Evolutionary conservation across 352 stramenopile genomes (phyloP).

Genomic region (Phytophthora tubulina): DNA sequence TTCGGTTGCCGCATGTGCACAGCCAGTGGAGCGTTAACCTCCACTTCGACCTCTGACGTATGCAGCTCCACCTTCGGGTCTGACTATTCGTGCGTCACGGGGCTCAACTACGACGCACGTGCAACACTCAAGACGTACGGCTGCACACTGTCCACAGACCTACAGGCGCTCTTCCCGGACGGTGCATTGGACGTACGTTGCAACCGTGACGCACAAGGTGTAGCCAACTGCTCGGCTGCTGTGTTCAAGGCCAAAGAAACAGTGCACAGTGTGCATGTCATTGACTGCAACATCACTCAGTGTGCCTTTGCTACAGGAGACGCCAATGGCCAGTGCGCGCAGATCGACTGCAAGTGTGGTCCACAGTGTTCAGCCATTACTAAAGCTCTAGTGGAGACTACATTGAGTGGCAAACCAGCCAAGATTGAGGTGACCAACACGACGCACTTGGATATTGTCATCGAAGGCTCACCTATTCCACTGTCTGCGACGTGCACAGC

Average conservation of each 20-base stretch:
- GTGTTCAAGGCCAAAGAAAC: conserved; percentile 71
- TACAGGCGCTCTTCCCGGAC: conserved; percentile 74
- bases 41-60: conserved; percentile 15
- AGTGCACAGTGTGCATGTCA: conserved; percentile 62
- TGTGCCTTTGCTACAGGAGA: conserved; percentile 61
- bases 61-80: conserved; percentile 50
- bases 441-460: conserved; percentile 68
- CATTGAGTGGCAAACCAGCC: conserved; percentile 73
- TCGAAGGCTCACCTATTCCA: conserved; percentile 76
- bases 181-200: conserved; percentile 71
- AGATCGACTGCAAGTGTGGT: conserved; percentile 77
- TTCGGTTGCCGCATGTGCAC: conserved; percentile 74
- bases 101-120: conserved; percentile 59
- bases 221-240: conserved; percentile 63
- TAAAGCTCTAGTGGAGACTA: conserved; percentile 71
- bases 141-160: conserved; percentile 58
- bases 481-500: conserved; percentile 70
- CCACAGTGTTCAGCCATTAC: conserved; percentile 65
- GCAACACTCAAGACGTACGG: conserved; percentile 75
- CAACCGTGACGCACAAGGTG: conserved; percentile 48
- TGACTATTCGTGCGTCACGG: conserved; percentile 56
- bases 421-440: conserved; percentile 57
- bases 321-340: conserved; percentile 49
- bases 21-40: conserved; percentile 6
- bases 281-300: conserved; percentile 71